Percentiles rank a stretch among this genome's conserved stretches.
Conservation (phyloP, 2,329 filamentous ascomycete genomes). For the Orbilia brochopaga region DNA sequence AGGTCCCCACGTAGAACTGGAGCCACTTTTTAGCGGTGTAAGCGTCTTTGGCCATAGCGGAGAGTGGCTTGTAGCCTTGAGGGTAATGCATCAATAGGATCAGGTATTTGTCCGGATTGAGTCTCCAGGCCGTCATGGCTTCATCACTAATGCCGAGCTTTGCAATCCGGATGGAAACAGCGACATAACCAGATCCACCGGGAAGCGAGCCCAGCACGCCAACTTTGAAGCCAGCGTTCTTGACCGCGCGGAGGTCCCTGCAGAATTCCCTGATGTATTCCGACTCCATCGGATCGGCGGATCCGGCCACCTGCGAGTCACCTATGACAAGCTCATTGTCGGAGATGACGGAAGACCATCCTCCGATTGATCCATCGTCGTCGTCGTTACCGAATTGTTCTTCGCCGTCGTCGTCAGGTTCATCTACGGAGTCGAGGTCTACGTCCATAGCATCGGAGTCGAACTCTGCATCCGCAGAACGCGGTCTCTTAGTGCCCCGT, state of each 20-base stretch:
- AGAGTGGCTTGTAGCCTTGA: slow-evolving; percentile 67
- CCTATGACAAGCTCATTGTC: slow-evolving; percentile 44
- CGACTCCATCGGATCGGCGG: slow-evolving; percentile 34
- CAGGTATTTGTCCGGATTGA: slow-evolving; percentile 71
- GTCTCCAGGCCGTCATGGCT: slow-evolving; percentile 76
- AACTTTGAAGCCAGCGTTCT: slow-evolving; percentile 72
- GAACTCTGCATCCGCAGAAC: slow-evolving; percentile 55
- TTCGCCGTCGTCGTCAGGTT: slow-evolving; percentile 58
- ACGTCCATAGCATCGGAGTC: slow-evolving; percentile 55
- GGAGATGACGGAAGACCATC: slow-evolving; percentile 51
- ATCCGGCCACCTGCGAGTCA: slow-evolving; percentile 41
- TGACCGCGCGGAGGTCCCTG: slow-evolving; percentile 68
- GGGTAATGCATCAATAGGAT: slow-evolving; percentile 73
- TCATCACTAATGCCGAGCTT: slow-evolving; percentile 77
- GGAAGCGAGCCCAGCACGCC: slow-evolving; percentile 64
- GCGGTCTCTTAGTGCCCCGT: slow-evolving; percentile 50
- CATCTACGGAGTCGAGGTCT: slow-evolving; percentile 53
- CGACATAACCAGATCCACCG: slow-evolving; percentile 64
- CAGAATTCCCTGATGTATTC: slow-evolving; percentile 58
- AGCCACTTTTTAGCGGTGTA: slow-evolving; percentile 56
- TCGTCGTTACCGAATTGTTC: slow-evolving; percentile 52
- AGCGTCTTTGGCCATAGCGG: slow-evolving; percentile 62
- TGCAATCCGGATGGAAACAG: slow-evolving; percentile 71
- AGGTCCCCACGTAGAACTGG: slow-evolving; percentile 74
- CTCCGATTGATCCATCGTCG: slow-evolving; percentile 53